Conservation (phyloP, 176 grass and related monocot genomes). For the Oropetium thomaeum region DNA sequence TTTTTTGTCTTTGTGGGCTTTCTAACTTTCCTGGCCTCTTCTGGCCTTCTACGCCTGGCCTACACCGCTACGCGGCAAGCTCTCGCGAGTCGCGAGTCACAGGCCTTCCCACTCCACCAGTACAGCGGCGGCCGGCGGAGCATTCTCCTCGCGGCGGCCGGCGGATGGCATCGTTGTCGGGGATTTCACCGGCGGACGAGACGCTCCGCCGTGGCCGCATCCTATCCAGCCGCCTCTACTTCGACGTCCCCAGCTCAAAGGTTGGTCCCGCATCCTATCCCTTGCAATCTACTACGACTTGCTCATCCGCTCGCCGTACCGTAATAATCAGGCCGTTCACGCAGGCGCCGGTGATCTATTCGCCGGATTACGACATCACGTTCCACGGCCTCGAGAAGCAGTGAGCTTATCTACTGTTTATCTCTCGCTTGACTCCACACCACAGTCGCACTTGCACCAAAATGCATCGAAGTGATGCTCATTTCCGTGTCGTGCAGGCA, state of each 20-base stretch:
- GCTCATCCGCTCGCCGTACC: not conserved
- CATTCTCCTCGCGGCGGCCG: not conserved
- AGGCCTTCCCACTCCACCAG: not conserved
- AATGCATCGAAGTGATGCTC: not conserved
- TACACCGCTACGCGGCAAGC: not conserved
- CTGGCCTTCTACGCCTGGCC: not conserved
- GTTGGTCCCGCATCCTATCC: not conserved
- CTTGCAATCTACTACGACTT: not conserved
- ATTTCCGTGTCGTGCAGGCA: constrained; percentile 32
- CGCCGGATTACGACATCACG: constrained; percentile 53
- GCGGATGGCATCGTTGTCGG: not conserved
- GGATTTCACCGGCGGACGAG: not conserved
- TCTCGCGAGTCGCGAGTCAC: not conserved
- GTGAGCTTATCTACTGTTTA: constrained; percentile 25
- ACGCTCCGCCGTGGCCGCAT: constrained; percentile 32
- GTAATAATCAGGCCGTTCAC: not conserved
- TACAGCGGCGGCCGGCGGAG: not conserved
- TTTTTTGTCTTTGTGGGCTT: no score
- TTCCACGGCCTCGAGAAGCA: constrained; percentile 57
- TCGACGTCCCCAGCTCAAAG: constrained; percentile 50
- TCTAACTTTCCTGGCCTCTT: no score
- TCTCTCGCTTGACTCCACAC: not conserved
- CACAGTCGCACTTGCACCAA: not conserved
- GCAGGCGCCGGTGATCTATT: constrained; percentile 55
- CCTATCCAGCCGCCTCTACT: constrained; percentile 59